phyloP scores from a whole-genome alignment of 1,284 basidiomycete species.

The Ceratobasidium sp. region DNA sequence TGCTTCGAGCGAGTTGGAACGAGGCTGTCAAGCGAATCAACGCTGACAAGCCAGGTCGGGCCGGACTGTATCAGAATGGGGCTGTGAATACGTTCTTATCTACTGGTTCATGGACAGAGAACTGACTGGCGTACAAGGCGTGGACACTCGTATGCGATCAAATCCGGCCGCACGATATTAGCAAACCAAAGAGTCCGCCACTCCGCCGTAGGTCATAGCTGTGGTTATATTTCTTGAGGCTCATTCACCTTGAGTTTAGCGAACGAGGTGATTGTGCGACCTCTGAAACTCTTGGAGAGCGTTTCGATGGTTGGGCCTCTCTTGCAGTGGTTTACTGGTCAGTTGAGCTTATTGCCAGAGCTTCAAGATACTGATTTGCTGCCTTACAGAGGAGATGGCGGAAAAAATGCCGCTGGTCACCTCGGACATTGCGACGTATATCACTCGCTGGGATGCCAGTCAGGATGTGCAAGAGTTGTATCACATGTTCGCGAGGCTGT shows the following conservation, averaged over 20 bases:
- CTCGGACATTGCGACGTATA: constrained; percentile 63
- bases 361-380: constrained; percentile 7
- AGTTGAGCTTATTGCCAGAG: background rate
- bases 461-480: constrained; percentile 59
- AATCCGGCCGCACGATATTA: constrained; percentile 29
- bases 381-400: constrained; percentile 65
- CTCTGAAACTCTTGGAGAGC: constrained; percentile 30
- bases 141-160: constrained; percentile 34
- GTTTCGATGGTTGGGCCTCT: constrained; percentile 36
- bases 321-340: constrained; percentile 40
- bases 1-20: constrained; percentile 36
- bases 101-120: background rate
- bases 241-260: background rate
- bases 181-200: constrained; percentile 16
- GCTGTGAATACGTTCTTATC: constrained; percentile 1
- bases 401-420: constrained; percentile 65
- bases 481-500: constrained; percentile 55
- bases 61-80: constrained; percentile 24
- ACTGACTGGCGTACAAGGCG: background rate
- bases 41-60: constrained; percentile 9
- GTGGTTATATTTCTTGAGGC: background rate
- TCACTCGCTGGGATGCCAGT: constrained; percentile 67
- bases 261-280: constrained; percentile 17
- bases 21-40: constrained; percentile 30
- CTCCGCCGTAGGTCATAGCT: background rate